Evolutionary conservation across 768 basidiomycete genomes (phyloP).

Genomic region (Pholiota conissans): DNA sequence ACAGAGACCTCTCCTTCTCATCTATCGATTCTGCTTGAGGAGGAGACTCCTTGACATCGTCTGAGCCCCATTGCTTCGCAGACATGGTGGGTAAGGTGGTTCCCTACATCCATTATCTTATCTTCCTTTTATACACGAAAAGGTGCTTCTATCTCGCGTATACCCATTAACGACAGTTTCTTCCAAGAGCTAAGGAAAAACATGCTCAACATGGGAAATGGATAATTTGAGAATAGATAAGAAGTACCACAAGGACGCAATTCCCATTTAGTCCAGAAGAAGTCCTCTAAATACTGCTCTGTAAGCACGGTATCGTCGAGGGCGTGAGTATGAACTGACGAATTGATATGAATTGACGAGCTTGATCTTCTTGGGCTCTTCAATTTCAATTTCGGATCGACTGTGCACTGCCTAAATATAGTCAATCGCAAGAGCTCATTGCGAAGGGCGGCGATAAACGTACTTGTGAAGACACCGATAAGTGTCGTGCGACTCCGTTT

Average conservation of each 20-base stretch:
- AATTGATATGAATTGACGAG: background rate
- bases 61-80: background rate
- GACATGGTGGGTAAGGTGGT: background rate
- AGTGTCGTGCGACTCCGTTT: too few species aligned
- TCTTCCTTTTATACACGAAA: background rate
- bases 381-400: background rate
- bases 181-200: background rate
- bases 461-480: too few species aligned
- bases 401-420: background rate
- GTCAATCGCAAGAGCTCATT: background rate
- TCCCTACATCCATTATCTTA: background rate
- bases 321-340: background rate
- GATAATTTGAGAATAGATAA: background rate
- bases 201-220: background rate
- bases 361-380: too few species aligned
- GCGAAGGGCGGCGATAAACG: too few species aligned
- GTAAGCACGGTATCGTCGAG: background rate
- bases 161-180: background rate
- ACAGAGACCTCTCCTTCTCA: slow-evolving; percentile 11
- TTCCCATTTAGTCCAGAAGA: background rate
- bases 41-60: slow-evolving; percentile 8
- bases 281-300: background rate
- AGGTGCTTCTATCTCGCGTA: background rate
- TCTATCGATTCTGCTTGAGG: slow-evolving; percentile 3
- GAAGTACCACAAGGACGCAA: background rate